Base-by-base conservation (phyloP, 495 filamentous ascomycete species). In the Tuber magnatum region DNA sequence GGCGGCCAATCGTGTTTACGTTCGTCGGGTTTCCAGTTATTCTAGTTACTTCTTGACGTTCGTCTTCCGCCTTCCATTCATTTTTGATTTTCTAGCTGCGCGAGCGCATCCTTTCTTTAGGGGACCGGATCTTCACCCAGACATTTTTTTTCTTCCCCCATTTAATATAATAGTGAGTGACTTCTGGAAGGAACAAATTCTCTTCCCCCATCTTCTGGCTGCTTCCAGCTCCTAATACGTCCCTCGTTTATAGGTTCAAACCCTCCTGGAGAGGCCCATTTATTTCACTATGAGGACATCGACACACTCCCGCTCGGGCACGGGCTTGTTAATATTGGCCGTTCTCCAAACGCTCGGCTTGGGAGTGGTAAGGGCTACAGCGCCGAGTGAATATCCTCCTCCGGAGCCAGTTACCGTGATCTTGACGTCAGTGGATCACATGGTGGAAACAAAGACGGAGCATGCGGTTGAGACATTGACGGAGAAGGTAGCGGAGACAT, bases 191-290 rank as follows among this genome's bases (percentile, higher is more conserved):
- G 35, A 65, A 6, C 28, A 20, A 65, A 65, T 1, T 20, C 14
- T 65, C 14, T 35, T 20, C 56, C 18, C 18, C 56, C 28, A 35
- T 65, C 12, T 28, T 35, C 28, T 35, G 0, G 56, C 32, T 20
- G 28, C 35, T 75, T 76, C 20, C 3, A 8, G 12, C 38, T 38
- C 46, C 40, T 42, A 39, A 75, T 68, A 71, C 39, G 61, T 70
- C 75, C 56, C 46, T 56, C 28, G n/a, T 24, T 69, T 42, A 14
- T 71, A 61, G 42, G 35, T 41, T 61, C 56, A 44, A 70, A 48
- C 38, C 80, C 80, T 81, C 80, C 80, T 71, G 80, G 79, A 75
- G 80, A 81, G 80, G 79, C 71, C 65, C 28, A 72, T 72, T 22
- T 16, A 80, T 80, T 39, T 78, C 72, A 72, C 40, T 44, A 81